Base-by-base conservation (phyloP, 2,329 filamentous ascomycete species). In the Fusarium goolgardi region DNA sequence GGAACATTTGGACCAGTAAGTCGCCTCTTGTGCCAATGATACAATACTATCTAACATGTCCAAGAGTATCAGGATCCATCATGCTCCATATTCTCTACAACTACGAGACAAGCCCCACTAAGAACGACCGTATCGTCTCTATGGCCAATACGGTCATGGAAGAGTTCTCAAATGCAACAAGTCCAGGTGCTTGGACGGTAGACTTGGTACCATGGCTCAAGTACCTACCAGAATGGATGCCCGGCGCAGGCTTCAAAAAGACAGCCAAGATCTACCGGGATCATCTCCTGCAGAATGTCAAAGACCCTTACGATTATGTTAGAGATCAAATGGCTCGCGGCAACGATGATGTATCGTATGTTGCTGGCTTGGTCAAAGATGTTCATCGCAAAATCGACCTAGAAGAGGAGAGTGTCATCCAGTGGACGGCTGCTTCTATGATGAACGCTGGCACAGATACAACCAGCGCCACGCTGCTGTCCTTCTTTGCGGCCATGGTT, bases 401-500 rank as follows among this genome's bases (percentile, higher is more conserved):
- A 0, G 62, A 65, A 15, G 62, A 65, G n/a, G 62, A 60, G 6
- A 40, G 41, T 2, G 27, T 65, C 13, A 65, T 65, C 0, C 34
- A 50, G 5, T 65, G 62, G 62, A 65, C 62, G 1, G 60, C 62
- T 0, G 62, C 62, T 1, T 65, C 62, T 0, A 65, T 68, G n/a
- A 69, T 73, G n/a, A 73, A 76, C 9, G 76, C 77, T 3, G 77
- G 74, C 0, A 72, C 78, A 4, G 78, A 80, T 32, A 77, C 75
- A 0, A 71, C 73, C 0, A 70, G 75, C 1, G 65, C 73, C 1
- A 70, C 74, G 0, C 52, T 80, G 7, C 59, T 71, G 12, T 78
- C 75, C 65, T 73, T 80, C 13, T 73, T 83, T 2, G 75, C 82
- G 21, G 85, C 84, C 8, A 84, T 86, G 82, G 67, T 78, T 0